Evolutionary conservation across 1,284 basidiomycete genomes (phyloP).

Genomic region (Gymnopus androsaceus): DNA sequence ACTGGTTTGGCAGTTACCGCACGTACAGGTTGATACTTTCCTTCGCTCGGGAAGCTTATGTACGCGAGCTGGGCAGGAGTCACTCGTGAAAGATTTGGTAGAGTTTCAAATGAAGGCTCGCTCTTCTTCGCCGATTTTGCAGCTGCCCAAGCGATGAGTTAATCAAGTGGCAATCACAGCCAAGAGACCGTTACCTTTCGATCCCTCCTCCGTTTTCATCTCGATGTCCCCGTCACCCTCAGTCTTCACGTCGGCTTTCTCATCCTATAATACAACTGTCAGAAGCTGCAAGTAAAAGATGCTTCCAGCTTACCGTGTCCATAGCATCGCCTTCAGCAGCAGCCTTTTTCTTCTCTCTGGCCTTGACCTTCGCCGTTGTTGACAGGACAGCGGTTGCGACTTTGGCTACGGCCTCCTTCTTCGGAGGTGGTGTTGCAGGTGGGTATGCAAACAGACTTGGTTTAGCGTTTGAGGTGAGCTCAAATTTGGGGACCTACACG

Average conservation of each 20-base stretch:
- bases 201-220: constrained; percentile 67
- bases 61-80: constrained; percentile 87
- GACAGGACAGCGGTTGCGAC: constrained; percentile 91
- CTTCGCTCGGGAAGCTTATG: constrained; percentile 79
- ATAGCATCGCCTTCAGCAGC: constrained; percentile 78
- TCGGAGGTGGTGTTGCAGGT: constrained; percentile 78
- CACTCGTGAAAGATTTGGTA: constrained; percentile 91
- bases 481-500: constrained; percentile 81
- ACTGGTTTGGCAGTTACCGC: constrained; percentile 62
- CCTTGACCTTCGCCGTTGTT: constrained; percentile 92
- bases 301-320: constrained; percentile 65
- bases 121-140: constrained; percentile 53
- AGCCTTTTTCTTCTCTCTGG: constrained; percentile 87
- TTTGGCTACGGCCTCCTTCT: constrained; percentile 88
- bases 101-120: constrained; percentile 79
- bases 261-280: constrained; percentile 40
- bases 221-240: constrained; percentile 70
- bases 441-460: constrained; percentile 93
- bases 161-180: constrained; percentile 32
- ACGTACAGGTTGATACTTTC: constrained; percentile 90
- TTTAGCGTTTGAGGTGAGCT: constrained; percentile 84
- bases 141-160: constrained; percentile 33
- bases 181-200: constrained; percentile 36
- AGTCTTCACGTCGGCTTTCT: constrained; percentile 48
- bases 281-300: neutral